Conservation (phyloP, 2,329 filamentous ascomycete genomes). For the Phaeosphaeria sp. region DNA sequence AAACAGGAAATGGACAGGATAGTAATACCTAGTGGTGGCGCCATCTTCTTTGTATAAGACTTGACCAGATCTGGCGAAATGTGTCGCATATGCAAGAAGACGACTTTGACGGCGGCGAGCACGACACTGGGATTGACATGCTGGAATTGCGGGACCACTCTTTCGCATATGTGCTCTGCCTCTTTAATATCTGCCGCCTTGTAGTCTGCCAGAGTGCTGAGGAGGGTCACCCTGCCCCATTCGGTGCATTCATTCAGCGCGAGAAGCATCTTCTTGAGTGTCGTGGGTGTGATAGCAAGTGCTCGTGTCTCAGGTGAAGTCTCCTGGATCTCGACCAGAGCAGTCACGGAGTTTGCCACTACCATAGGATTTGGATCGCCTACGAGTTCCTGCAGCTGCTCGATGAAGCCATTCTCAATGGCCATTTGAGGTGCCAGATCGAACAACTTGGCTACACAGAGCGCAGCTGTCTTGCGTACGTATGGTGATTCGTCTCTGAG, state of each 20-base stretch:
- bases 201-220: slow-evolving; percentile 89
- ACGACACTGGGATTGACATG: slow-evolving; percentile 98
- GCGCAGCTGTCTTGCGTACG: slow-evolving; percentile 95
- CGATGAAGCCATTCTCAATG: slow-evolving; percentile 94
- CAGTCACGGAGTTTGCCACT: slow-evolving; percentile 95
- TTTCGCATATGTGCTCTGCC: slow-evolving; percentile 96
- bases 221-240: slow-evolving; percentile 94
- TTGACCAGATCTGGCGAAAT: slow-evolving; percentile 78
- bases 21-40: slow-evolving; percentile 80
- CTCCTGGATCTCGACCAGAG: slow-evolving; percentile 88
- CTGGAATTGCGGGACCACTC: slow-evolving; percentile 95
- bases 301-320: slow-evolving; percentile 89
- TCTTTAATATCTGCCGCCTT: slow-evolving; percentile 88
- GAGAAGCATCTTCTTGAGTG: slow-evolving; percentile 93
- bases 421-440: slow-evolving; percentile 92
- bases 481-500: slow-evolving; percentile 97
- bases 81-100: slow-evolving; percentile 93
- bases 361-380: slow-evolving; percentile 99
- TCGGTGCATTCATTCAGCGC: slow-evolving; percentile 98
- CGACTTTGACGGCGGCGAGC: slow-evolving; percentile 94
- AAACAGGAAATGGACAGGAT: too few relatives aligned
- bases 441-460: slow-evolving; percentile 97
- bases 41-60: slow-evolving; percentile 98
- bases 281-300: slow-evolving; percentile 79
- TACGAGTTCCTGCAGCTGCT: slow-evolving; percentile 92